Conservation (phyloP, 305 asterid species). For the Lippia alba region DNA sequence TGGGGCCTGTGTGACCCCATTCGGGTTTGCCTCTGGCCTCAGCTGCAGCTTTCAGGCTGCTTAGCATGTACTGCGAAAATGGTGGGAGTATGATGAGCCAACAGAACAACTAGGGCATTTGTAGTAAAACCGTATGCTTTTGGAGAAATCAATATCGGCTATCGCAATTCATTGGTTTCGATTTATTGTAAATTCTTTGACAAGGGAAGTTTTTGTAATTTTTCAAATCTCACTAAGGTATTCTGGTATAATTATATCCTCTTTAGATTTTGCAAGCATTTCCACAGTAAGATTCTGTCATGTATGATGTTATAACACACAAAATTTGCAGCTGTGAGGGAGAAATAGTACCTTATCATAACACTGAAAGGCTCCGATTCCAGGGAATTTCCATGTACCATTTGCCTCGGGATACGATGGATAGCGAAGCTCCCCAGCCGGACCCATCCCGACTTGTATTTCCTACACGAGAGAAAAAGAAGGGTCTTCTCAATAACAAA, state of each 20-base stretch:
- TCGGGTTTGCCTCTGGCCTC: constrained; percentile 82
- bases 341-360: constrained; percentile 71
- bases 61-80: constrained; percentile 73
- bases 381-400: constrained; percentile 87
- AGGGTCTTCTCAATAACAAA: not conserved
- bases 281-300: too few species aligned
- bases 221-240: too few species aligned
- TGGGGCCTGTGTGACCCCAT: constrained; percentile 90
- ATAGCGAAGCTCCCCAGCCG: constrained; percentile 93
- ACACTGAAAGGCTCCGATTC: constrained; percentile 95
- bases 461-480: constrained; percentile 48
- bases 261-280: too few species aligned
- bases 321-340: not conserved
- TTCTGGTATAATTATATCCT: too few species aligned
- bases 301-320: too few species aligned
- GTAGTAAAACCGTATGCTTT: too few species aligned
- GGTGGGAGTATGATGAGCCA: not conserved
- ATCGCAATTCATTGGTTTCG: too few species aligned
- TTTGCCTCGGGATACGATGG: constrained; percentile 87
- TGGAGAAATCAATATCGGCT: too few species aligned
- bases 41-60: constrained; percentile 85
- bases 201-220: too few species aligned
- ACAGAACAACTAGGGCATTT: too few species aligned
- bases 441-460: constrained; percentile 99
- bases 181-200: too few species aligned